Base-by-base conservation (phyloP, 495 filamentous ascomycete species). In the Umbilicaria muhlenbergii region DNA sequence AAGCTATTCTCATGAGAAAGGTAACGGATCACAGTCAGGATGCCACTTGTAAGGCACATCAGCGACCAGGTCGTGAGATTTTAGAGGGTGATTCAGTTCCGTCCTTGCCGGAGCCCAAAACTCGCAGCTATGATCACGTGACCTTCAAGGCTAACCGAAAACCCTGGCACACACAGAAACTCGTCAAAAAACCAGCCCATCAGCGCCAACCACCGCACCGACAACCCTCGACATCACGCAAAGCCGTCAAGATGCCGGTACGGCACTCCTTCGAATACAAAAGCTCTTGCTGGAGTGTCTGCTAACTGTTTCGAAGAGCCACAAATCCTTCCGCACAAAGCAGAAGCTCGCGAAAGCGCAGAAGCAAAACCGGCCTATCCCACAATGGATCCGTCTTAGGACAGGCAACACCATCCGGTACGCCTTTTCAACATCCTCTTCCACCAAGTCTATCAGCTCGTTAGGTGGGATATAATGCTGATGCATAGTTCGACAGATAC, bases 271-370 rank as follows among this genome's bases (percentile, higher is more conserved):
- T 5, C 13, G 15, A 14, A 14, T 42, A 48, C 62, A 58, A 51
- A 60, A 45, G 16, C 35, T 47, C 43, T 28, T 31, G 36, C 5
- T 6, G 5, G 8, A 28, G 24, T 28, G 8, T 6, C 24, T 7
- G 21, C 43, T 48, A 47, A 52, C 34, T 42, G 19, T 39, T 45
- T 47, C 49, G 65, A 66, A 94, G 87, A 86, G 80, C 77, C 86
- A 98, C 75, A 95, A 95, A 79, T 85, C 86, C 61, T 95, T 95
- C 84, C 81, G 84, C 65, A 92, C 86, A 68, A 98, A 98, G 89
- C 83, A 91, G 69, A 98, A 98, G 91, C 91, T 98, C 74, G 91
- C 92, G 61, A 94, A 87, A 77, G 91, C 91, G 62, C 87, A 94
- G 77, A 94, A 92, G 74, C 87, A 94, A 75, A 98, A 96, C 81